These are phyloP conservation scores for Citrus trifoliata DNA, from an alignment of 345 rosid species.

Conservation along the genomic window DNA sequence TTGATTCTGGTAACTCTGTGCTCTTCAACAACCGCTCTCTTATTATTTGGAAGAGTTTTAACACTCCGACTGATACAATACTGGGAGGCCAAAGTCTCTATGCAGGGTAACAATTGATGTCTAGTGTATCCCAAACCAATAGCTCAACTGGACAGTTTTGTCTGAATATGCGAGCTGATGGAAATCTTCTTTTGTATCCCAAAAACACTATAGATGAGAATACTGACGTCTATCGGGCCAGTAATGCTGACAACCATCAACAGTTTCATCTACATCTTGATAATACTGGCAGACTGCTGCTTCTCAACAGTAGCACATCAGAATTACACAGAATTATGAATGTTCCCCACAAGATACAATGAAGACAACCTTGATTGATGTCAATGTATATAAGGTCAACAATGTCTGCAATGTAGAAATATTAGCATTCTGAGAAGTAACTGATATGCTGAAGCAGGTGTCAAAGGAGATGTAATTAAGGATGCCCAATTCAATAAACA, in stretches of 20 bases:
- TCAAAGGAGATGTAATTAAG: neutral
- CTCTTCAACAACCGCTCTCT: conserved; percentile 2
- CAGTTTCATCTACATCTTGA: neutral
- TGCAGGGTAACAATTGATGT: no score
- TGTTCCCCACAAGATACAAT: neutral
- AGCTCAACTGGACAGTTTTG: no score
- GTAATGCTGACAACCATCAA: fast-evolving
- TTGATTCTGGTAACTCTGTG: conserved; percentile 32
- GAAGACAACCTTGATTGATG: neutral
- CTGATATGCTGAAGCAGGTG: neutral
- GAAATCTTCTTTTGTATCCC: conserved; percentile 33
- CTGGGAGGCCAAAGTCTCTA: no score
- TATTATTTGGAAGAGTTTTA: conserved; percentile 29
- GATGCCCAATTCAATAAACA: neutral
- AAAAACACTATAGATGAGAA: neutral
- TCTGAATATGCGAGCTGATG: conserved; percentile 22
- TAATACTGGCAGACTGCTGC: neutral
- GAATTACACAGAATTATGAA: neutral
- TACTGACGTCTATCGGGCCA: conserved; percentile 11
- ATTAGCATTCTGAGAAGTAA: neutral
- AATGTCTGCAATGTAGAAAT: neutral
- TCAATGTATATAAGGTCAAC: neutral
- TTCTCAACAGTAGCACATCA: neutral
- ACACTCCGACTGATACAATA: conserved; percentile 19
- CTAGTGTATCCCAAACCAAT: no score